phyloP scores from a whole-genome alignment of 202 grass and related monocot genomes.

The Panicum virgatum region DNA sequence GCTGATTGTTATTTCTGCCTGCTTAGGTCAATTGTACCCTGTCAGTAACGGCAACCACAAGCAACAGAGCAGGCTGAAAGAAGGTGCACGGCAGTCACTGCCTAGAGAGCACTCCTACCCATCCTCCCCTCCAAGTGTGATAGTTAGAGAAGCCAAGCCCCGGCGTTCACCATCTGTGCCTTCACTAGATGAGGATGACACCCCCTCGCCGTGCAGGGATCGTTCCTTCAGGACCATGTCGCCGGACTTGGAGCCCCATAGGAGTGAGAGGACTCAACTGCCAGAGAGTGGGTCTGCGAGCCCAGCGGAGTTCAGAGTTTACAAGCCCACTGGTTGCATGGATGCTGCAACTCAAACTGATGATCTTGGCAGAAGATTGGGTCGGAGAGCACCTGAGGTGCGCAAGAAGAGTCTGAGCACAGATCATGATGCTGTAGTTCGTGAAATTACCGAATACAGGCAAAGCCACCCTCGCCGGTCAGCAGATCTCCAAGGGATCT shows the following conservation, averaged over 20 bases:
- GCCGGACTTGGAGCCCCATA: slow-evolving; percentile 30
- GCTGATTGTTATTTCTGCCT: slow-evolving; percentile 3
- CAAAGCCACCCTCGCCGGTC: slow-evolving; percentile 35
- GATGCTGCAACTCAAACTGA: slow-evolving; percentile 94
- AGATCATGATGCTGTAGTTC: slow-evolving; percentile 42
- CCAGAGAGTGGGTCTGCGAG: slow-evolving; percentile 34
- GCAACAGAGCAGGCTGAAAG: slow-evolving; percentile 49
- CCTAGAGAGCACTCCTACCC: slow-evolving; percentile 56
- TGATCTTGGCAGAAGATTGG: slow-evolving; percentile 35
- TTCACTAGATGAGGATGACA: slow-evolving; percentile 52
- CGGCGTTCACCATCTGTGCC: slow-evolving; percentile 46
- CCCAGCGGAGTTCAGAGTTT: slow-evolving; percentile 47
- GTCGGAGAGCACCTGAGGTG: slow-evolving; percentile 24
- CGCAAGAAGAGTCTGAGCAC: slow-evolving; percentile 55
- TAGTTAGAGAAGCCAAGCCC: slow-evolving; percentile 54
- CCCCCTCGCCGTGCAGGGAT: slow-evolving; percentile 45
- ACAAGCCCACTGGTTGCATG: slow-evolving; percentile 48
- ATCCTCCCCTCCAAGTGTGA: slow-evolving; percentile 59
- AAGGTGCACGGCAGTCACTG: slow-evolving; percentile 37
- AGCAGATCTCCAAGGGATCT: slow-evolving; percentile 36
- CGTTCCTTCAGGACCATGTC: slow-evolving; percentile 44
- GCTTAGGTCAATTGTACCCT: slow-evolving; percentile 50
- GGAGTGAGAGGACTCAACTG: slow-evolving; percentile 39
- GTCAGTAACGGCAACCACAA: slow-evolving; percentile 52
- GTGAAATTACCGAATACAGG: slow-evolving; percentile 37